Evolutionary conservation across 257 asterid species (phyloP), one percentile per base, ranked within the genome.

Genomic region (Henckelia pumila): DNA sequence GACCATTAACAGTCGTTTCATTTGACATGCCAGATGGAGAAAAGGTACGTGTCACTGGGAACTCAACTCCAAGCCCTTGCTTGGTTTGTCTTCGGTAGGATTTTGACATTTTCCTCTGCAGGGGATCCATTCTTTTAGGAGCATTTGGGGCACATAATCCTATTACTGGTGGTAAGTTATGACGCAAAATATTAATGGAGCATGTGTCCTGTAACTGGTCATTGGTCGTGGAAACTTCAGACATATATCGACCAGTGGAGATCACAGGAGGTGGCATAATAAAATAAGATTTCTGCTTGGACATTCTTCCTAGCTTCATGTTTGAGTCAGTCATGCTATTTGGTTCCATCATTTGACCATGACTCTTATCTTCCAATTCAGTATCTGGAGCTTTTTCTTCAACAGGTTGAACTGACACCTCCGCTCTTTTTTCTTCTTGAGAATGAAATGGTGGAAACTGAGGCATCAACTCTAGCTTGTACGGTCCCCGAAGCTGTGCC

Each of bases 71-170:
- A 25, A 56, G 70, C 58, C 85, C 79, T 50, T 75, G 89, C 79
- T 79, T 84, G 66, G 66, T 73, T 59, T 82, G 84, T 61, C 80
- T 79, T 44, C 72, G 80, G 64, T 56, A 57, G 52, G 87, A 61
- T 67, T 80, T 82, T 1, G 85, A 76, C 64, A 77, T 13, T 68
- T 60, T 84, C 33, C 82, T 66, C 16, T 72, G 85, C 71, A 70
- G 65, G 26, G 44, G 58, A 61, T 81, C 89, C 71, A 60, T 63
- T 10, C 26, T 61, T 32, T 79, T 80, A 37, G 90, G 90, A 53
- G 89, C 89, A 76, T 82, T 82, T 44, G 89, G 89, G 0, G 90
- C 90, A 70, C 87, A 80, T 8, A 84, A 66, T 50, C 90, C 90
- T 22, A 82, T 67, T 56, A 84, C 81, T 1, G 89, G 89, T 77